Percentiles rank a stretch among this genome's conserved stretches.
Evolutionary conservation across 352 stramenopile genomes (phyloP).

Genomic region (Phytopythium aichiense): DNA sequence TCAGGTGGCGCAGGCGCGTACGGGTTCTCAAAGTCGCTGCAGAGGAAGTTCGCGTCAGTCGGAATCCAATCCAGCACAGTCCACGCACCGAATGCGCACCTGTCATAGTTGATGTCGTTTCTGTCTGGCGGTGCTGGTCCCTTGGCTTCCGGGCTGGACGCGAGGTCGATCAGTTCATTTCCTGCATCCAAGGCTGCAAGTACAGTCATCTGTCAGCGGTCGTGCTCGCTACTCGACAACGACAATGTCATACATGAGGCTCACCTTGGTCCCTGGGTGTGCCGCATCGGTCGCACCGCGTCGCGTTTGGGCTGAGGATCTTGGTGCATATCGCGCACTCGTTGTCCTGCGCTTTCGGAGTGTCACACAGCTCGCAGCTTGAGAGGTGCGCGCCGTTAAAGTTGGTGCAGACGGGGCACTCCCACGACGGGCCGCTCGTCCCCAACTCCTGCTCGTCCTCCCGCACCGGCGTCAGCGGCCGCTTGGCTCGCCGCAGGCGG

Average conservation of each 20-base stretch:
- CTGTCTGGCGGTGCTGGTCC: not conserved
- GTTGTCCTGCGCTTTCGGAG: conserved; percentile 8
- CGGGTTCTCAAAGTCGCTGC: conserved; percentile 41
- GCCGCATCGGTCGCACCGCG: not conserved
- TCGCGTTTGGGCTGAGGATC: not conserved
- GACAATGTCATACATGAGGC: too few relatives aligned
- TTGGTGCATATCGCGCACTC: conserved; percentile 5
- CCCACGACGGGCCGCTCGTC: conserved; percentile 4
- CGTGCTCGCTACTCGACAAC: not conserved
- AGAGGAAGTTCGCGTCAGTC: not conserved
- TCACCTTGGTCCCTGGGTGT: not conserved
- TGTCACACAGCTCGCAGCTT: conserved; percentile 55
- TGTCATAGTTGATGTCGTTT: conserved; percentile 9
- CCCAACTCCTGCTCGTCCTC: not conserved
- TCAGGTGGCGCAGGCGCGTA: conserved; percentile 16
- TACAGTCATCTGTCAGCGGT: not conserved
- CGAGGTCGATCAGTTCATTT: conserved; percentile 28
- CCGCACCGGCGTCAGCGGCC: not conserved
- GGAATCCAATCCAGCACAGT: not conserved
- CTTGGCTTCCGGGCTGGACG: conserved; percentile 21
- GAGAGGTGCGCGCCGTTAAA: conserved; percentile 30
- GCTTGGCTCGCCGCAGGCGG: conserved; percentile 2
- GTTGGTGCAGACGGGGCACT: conserved; percentile 59
- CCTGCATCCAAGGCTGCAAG: not conserved
- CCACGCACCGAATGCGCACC: not conserved